Evolutionary conservation across 176 grass and related monocot genomes (phyloP), one percentile per base, ranked within the genome.

Genomic region (Hyparrhenia diplandra): DNA sequence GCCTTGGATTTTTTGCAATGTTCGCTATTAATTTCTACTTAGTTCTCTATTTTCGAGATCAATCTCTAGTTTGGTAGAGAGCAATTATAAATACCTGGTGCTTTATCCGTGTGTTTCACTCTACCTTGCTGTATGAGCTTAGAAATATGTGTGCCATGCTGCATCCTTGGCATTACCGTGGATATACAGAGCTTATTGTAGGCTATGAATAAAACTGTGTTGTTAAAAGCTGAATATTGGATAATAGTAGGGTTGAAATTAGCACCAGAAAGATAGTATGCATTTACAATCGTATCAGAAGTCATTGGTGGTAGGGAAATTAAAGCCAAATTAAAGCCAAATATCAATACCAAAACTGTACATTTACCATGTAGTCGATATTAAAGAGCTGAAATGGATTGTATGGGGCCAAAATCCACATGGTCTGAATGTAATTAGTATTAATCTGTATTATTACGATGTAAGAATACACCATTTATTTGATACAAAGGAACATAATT

Each of bases 391-490:
- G 14, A 51, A 20, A 5, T 12, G 7, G 9, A 24, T 14, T 23
- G 4, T 73, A 43, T 43, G 23, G 40, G n/a, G 1, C n/a, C 10
- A 3, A 55, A 55, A n/a, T 35, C 20, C 63, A 67, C 67, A 60
- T 30, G 63, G 1, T 35, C 25, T 36, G 18, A 36, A 80, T 46
- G 43, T 16, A 71, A 2, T 74, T 67, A 74, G 27, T 57, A 32
- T 4, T 37, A n/a, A 67, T 75, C 13, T 67, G 3, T 58, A 36
- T 66, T 64, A 69, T 18, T 47, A 28, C 3, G 3, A 45, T 16
- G 46, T 81, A 61, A 32, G 65, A 81, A 45, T 81, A 82, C 63
- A 87, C 13, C 34, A 28, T 23, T 88, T 45, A 30, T 73, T 88
- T 77, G 10, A 46, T 58, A 78, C 45, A 88, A 43, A 18, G n/a